Base-by-base conservation (phyloP, 2,329 filamentous ascomycete species). In the Nemania serpens region DNA sequence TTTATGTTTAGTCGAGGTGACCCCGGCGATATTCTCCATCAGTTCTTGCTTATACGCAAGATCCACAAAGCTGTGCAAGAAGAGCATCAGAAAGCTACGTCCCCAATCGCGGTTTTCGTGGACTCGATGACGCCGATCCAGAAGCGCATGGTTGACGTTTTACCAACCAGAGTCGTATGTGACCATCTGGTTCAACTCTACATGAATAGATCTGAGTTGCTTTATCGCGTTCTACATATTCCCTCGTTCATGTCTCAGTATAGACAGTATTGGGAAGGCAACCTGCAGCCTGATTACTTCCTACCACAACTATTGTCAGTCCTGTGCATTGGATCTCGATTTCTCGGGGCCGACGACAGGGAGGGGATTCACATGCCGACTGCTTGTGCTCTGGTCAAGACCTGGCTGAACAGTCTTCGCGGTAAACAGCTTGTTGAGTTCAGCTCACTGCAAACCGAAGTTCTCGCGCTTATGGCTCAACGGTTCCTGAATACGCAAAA, bases 81-180 rank as follows among this genome's bases (percentile, higher is more conserved):
- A 50, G 78, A 82, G 33, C 78, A 81, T 66, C 74, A 74, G 55
- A 78, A 79, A 65, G 77, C 76, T 0, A 71, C 83, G 42, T 73
- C 79, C 5, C 82, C 83, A 0, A 84, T 85, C 46, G 76, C 81
- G 2, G 82, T 85, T 34, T 85, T 81, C 66, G 82, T 84, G 29
- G 82, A 85, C 66, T 85, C 82, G n/a, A 82, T 84, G 75, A 82
- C 83, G 69, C 82, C 83, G 0, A 77, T 85, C 2, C 79, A 80
- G 58, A 84, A 84, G 69, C 81, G 83, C 48, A 86, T 86, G 83
- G 78, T 77, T 33, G 82, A 85, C 59, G 83, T 85, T 13, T 67
- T 85, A 17, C 83, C 83, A 0, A 79, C 77, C 34, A 81, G 78
- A 67, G 59, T 73, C 0, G 78, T 82, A 9, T 86, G 83, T 71